Evolutionary conservation across 1,139 yeast genomes (phyloP).

Genomic region (Meyerozyma carpophila): DNA sequence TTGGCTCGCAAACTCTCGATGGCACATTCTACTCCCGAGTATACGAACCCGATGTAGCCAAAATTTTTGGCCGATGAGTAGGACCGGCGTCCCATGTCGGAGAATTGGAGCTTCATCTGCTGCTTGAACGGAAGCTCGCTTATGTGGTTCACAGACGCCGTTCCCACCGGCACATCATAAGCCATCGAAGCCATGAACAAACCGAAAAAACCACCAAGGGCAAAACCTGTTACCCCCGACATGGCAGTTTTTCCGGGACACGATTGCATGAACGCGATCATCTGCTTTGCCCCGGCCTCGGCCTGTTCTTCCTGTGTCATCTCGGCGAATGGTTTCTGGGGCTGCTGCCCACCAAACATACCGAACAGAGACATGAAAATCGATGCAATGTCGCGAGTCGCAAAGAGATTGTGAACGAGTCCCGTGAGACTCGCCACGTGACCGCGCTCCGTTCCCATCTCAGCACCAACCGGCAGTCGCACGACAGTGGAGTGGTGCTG

Average conservation of each 20-base stretch:
- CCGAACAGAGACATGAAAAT: neutral
- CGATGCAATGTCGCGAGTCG: neutral
- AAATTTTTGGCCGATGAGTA: conserved; percentile 88
- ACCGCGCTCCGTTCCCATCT: no score
- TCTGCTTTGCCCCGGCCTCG: conserved; percentile 80
- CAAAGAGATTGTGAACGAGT: neutral
- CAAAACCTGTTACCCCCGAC: conserved; percentile 94
- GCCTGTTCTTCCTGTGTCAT: conserved; percentile 94
- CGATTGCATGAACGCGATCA: conserved; percentile 81
- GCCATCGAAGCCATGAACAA: conserved; percentile 94
- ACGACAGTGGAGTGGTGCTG: no score
- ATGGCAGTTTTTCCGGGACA: conserved; percentile 93
- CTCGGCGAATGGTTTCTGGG: conserved; percentile 47
- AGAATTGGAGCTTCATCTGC: conserved; percentile 86
- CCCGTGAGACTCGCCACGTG: neutral
- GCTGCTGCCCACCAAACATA: conserved; percentile 1
- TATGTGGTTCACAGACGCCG: conserved; percentile 48
- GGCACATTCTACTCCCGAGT: conserved; percentile 91
- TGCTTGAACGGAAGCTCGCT: conserved; percentile 86
- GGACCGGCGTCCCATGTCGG: conserved; percentile 88
- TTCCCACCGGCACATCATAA: conserved; percentile 73
- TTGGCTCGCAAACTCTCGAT: conserved; percentile 85
- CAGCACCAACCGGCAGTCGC: no score
- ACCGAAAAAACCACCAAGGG: conserved; percentile 94
- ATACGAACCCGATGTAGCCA: conserved; percentile 90